Conservation (phyloP, 352 stramenopile species). For the Vaucheria bursata region DNA sequence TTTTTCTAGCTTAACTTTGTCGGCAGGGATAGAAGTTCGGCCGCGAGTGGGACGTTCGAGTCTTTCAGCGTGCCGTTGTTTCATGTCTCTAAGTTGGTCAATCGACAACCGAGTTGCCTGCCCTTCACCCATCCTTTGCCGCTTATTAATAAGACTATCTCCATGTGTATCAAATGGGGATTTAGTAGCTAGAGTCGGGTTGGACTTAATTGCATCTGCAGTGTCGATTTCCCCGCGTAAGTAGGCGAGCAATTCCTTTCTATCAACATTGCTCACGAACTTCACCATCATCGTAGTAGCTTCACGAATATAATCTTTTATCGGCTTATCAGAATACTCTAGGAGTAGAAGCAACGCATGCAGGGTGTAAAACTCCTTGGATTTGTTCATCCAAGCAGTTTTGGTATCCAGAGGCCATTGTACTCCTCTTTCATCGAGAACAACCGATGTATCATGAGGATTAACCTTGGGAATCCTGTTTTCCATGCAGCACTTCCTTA, state of each 20-base stretch:
- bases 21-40: constrained; percentile 5
- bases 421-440: not conserved
- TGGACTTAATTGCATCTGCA: not conserved
- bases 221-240: constrained; percentile 24
- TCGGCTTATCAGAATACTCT: constrained; percentile 32
- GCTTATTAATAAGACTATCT: not conserved
- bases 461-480: not conserved
- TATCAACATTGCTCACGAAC: constrained; percentile 38
- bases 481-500: not conserved
- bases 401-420: not conserved
- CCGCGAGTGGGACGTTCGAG: constrained; percentile 20
- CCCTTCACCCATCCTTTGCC: not conserved
- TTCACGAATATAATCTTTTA: constrained; percentile 22
- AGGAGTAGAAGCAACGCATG: constrained; percentile 24
- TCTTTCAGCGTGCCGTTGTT: constrained; percentile 29
- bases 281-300: constrained; percentile 20
- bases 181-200: not conserved
- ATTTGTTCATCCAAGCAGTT: not conserved
- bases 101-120: constrained; percentile 17
- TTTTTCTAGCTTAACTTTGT: constrained; percentile 3
- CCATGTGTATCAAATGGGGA: not conserved
- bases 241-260: constrained; percentile 28
- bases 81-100: constrained; percentile 28
- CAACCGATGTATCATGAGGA: not conserved
- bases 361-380: constrained; percentile 38